Percentiles rank a stretch among this genome's conserved stretches.
phyloP scores from a whole-genome alignment of 768 basidiomycete species.

The Zangia roseola region DNA sequence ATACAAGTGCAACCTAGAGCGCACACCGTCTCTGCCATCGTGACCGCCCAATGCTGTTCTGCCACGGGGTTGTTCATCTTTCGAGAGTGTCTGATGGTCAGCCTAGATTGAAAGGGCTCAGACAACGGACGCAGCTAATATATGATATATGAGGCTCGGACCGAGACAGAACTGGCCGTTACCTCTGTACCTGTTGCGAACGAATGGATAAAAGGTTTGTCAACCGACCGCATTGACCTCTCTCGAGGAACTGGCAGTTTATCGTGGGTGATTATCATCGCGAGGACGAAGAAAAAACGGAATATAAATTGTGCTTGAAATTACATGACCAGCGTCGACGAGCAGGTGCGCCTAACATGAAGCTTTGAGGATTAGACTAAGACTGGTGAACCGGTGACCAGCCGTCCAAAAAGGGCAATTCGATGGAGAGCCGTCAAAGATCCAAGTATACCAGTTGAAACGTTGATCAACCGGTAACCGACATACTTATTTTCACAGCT shows the following conservation, averaged over 20 bases:
- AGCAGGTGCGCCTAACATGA: no score
- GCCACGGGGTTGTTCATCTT: background rate
- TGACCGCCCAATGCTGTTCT: constrained; percentile 14
- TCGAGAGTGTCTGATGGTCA: background rate
- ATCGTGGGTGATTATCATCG: no score
- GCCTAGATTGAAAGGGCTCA: background rate
- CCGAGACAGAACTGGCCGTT: constrained; percentile 1
- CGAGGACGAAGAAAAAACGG: no score
- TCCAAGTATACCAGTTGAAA: background rate
- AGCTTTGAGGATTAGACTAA: no score
- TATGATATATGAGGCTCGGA: background rate
- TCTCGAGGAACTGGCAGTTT: background rate
- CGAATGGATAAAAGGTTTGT: background rate
- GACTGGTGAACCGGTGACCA: no score
- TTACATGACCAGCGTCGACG: no score
- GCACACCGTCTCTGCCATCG: constrained; percentile 10
- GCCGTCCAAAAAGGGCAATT: no score
- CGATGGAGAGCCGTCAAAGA: no score
- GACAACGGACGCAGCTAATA: background rate
- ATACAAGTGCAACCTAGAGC: constrained; percentile 7
- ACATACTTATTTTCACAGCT: no score
- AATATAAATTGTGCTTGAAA: no score
- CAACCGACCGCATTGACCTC: background rate
- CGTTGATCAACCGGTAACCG: no score
- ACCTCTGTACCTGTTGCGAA: background rate